phyloP scores from a whole-genome alignment of 1,139 yeast species.

The Hemisphaericaspora xylanilytica region DNA sequence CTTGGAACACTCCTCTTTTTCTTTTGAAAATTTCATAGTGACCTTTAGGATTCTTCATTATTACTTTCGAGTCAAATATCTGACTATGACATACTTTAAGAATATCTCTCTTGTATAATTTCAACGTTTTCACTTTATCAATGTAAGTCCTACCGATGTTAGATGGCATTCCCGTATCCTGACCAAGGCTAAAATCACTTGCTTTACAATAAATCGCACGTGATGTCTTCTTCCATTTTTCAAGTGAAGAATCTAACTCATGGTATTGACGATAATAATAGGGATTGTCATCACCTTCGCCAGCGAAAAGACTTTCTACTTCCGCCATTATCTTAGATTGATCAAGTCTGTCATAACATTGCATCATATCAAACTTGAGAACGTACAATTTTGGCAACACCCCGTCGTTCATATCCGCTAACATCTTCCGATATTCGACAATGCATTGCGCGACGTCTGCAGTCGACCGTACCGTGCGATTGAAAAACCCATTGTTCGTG shows the following conservation, averaged over 20 bases:
- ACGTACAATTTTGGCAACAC: constrained; percentile 43
- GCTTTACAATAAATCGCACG: neutral
- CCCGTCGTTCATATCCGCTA: constrained; percentile 18
- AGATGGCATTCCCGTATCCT: neutral
- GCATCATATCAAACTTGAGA: constrained; percentile 72
- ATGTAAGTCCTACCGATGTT: constrained; percentile 5
- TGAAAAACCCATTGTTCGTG: constrained; percentile 6
- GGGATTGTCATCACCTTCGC: constrained; percentile 18
- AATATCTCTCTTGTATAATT: constrained; percentile 24
- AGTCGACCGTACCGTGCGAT: constrained; percentile 27
- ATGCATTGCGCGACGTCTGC: constrained; percentile 27
- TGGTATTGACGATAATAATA: constrained; percentile 13
- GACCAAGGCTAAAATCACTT: neutral
- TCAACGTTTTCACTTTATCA: constrained; percentile 30
- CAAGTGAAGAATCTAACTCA: constrained; percentile 6
- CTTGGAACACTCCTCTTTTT: constrained; percentile 79
- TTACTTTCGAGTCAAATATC: constrained; percentile 23
- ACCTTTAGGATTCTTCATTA: constrained; percentile 10
- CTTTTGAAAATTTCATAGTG: constrained; percentile 31
- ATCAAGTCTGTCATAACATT: constrained; percentile 79
- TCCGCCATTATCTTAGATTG: constrained; percentile 41
- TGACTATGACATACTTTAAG: constrained; percentile 24
- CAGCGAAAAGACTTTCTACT: constrained; percentile 23
- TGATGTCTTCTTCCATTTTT: constrained; percentile 7
- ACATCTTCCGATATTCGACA: constrained; percentile 13